Conservation (phyloP, 176 grass and related monocot species). For the Oryza punctata region DNA sequence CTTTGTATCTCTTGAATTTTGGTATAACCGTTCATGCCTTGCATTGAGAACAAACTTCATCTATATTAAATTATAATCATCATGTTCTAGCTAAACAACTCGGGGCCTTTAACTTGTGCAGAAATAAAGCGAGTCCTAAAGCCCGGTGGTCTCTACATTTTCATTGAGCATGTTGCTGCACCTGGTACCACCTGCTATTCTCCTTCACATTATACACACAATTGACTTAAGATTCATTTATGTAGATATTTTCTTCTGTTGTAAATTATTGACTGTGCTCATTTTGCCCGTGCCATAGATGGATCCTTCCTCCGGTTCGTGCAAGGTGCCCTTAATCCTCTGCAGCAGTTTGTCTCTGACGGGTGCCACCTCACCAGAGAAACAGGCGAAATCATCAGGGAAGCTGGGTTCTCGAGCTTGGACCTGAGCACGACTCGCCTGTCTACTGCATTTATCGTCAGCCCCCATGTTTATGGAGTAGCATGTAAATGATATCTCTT, state of each 20-base stretch:
- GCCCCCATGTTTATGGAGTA: conserved; percentile 80
- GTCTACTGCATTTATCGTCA: conserved; percentile 52
- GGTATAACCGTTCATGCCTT: background rate
- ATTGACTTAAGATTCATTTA: background rate
- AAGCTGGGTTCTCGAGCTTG: conserved; percentile 60
- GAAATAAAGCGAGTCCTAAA: conserved; percentile 82
- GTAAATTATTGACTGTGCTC: background rate
- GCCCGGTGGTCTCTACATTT: conserved; percentile 76
- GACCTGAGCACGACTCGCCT: conserved; percentile 47
- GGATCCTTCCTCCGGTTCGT: conserved; percentile 60
- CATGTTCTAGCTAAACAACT: background rate
- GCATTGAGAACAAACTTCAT: background rate
- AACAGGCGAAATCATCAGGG: conserved; percentile 60
- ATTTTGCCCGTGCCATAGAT: conserved; percentile 36
- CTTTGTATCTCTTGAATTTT: background rate
- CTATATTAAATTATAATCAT: background rate
- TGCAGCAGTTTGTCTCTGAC: conserved; percentile 68
- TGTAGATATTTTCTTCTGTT: background rate
- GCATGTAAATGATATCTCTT: conserved; percentile 63
- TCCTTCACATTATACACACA: background rate
- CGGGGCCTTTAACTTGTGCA: conserved; percentile 31
- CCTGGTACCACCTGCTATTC: conserved; percentile 46
- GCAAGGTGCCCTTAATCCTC: conserved; percentile 67
- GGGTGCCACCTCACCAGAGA: conserved; percentile 81
- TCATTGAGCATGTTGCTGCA: conserved; percentile 85